These are phyloP conservation scores for Suillus plorans DNA, from an alignment of 768 basidiomycete genomes.

Conservation along the genomic window DNA sequence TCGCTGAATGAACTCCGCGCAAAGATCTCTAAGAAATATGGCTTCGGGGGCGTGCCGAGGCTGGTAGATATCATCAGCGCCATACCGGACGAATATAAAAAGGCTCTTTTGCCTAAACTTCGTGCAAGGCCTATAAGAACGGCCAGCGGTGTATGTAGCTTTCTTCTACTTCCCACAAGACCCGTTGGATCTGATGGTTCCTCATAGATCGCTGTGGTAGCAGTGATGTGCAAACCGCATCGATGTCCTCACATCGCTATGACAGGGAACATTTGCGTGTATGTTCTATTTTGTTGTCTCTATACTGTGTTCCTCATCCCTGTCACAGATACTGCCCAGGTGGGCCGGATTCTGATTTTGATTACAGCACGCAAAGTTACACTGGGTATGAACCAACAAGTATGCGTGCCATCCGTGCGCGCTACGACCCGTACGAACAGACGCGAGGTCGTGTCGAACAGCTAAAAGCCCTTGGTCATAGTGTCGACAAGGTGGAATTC, in stretches of 20 bases:
- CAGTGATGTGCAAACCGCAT: slow-evolving; percentile 99
- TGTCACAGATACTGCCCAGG: slow-evolving; percentile 87
- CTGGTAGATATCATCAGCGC: slow-evolving; percentile 98
- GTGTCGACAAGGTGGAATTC: slow-evolving; percentile 93
- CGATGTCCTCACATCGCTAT: slow-evolving; percentile 99
- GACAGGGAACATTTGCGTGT: slow-evolving; percentile 99
- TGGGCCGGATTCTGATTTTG: slow-evolving; percentile 98
- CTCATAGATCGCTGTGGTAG: slow-evolving; percentile 95
- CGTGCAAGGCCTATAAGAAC: slow-evolving; percentile 94
- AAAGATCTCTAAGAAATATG: slow-evolving; percentile 87
- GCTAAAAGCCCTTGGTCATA: slow-evolving; percentile 92
- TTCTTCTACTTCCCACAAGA: not conserved
- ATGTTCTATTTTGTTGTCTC: slow-evolving; percentile 27
- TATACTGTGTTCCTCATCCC: slow-evolving; percentile 4
- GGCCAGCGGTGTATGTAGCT: slow-evolving; percentile 83
- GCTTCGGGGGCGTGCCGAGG: slow-evolving; percentile 82
- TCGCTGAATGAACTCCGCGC: slow-evolving; percentile 88
- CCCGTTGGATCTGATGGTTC: not conserved
- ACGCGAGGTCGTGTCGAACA: slow-evolving; percentile 95
- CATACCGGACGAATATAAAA: slow-evolving; percentile 96
- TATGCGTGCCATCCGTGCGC: slow-evolving; percentile 97
- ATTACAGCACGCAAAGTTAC: slow-evolving; percentile 97
- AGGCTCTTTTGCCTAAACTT: slow-evolving; percentile 83
- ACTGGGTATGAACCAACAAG: slow-evolving; percentile 97
- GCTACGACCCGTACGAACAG: slow-evolving; percentile 97